These are phyloP conservation scores for Ambrosia hybrid DNA, from an alignment of 140 eudicot species.

Conservation along the genomic window DNA sequence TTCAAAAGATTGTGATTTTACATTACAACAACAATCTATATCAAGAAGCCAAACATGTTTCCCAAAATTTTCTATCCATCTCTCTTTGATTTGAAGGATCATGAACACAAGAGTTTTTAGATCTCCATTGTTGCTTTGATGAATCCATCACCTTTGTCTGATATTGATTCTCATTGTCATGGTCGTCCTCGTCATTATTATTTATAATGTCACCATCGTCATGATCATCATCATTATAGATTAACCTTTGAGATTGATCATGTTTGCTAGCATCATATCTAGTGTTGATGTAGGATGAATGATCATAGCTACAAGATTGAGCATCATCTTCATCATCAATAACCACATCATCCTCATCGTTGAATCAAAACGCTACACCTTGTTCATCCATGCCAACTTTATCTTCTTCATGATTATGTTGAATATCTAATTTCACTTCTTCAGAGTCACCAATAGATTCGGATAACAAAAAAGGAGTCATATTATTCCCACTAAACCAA, in stretches of 20 bases:
- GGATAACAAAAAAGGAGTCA: constrained; percentile 41
- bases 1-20: background rate
- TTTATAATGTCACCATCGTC: background rate
- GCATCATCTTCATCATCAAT: constrained; percentile 46
- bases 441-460: constrained; percentile 89
- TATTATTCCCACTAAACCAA: constrained; percentile 30
- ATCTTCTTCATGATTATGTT: background rate
- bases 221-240: constrained; percentile 14
- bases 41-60: constrained; percentile 67
- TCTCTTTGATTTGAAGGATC: constrained; percentile 50
- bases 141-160: constrained; percentile 22
- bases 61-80: constrained; percentile 68
- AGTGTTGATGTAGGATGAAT: constrained; percentile 19
- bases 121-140: constrained; percentile 24
- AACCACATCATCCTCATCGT: background rate
- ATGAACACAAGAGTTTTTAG: constrained; percentile 4
- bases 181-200: background rate
- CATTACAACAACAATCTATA: background rate
- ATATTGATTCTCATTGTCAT: background rate
- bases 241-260: constrained; percentile 26
- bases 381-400: background rate
- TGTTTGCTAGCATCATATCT: constrained; percentile 16
- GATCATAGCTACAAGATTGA: constrained; percentile 48
- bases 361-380: constrained; percentile 9
- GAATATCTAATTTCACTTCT: constrained; percentile 25